phyloP scores from a whole-genome alignment of 2,329 filamentous ascomycete species.

The Trichoderma guizhouense region DNA sequence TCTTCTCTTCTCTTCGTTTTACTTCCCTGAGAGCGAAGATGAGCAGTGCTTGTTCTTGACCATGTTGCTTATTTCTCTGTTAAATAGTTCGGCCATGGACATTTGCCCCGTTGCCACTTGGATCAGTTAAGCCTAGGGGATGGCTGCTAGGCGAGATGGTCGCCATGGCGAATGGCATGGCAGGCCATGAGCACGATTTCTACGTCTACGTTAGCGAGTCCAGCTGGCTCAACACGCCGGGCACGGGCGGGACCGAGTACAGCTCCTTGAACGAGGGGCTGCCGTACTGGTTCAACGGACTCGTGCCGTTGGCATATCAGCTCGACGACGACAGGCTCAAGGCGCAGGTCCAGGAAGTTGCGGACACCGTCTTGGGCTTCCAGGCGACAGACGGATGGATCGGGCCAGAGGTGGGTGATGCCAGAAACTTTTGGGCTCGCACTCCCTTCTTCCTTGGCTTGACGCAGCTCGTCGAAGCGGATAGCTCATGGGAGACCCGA shows the following conservation, averaged over 20 bases:
- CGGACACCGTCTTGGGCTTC: slow-evolving; percentile 41
- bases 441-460: slow-evolving; percentile 33
- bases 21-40: neutral
- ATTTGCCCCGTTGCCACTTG: slow-evolving; percentile 38
- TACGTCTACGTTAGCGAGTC: slow-evolving; percentile 51
- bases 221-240: slow-evolving; percentile 39
- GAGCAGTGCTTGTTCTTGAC: neutral
- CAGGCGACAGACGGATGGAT: slow-evolving; percentile 52
- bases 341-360: slow-evolving; percentile 37
- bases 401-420: slow-evolving; percentile 33
- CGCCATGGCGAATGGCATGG: slow-evolving; percentile 48
- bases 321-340: slow-evolving; percentile 43
- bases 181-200: slow-evolving; percentile 52
- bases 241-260: slow-evolving; percentile 48
- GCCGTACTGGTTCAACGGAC: slow-evolving; percentile 59
- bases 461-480: slow-evolving; percentile 33
- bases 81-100: slow-evolving; percentile 24
- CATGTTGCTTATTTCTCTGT: neutral
- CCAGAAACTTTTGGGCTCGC: slow-evolving; percentile 33
- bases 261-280: slow-evolving; percentile 53
- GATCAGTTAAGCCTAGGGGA: slow-evolving; percentile 47
- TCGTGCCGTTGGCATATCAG: slow-evolving; percentile 54
- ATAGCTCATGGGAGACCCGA: slow-evolving; percentile 24
- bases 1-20: neutral
- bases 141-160: slow-evolving; percentile 51